Evolutionary conservation across 495 filamentous ascomycete genomes (phyloP).

Genomic region (Hypoxylon crocopeplum): DNA sequence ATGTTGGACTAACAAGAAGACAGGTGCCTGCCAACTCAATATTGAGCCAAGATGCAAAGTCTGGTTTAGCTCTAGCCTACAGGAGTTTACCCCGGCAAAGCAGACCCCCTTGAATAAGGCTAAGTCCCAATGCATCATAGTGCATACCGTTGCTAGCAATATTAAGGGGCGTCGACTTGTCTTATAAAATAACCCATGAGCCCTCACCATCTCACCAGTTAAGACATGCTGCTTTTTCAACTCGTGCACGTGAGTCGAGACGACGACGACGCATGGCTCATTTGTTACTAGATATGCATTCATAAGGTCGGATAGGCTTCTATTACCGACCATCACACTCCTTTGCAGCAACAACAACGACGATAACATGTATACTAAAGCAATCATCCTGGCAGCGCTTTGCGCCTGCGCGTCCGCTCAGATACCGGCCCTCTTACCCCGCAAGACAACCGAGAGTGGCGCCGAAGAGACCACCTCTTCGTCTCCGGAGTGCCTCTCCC

Average conservation of each 20-base stretch:
- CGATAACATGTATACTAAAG: conserved; percentile 24
- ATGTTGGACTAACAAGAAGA: too few species aligned
- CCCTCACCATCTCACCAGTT: conserved; percentile 9
- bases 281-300: not conserved
- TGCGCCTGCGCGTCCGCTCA: conserved; percentile 15
- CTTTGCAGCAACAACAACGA: conserved; percentile 7
- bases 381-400: conserved; percentile 20
- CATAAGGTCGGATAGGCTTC: not conserved
- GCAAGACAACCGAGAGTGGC: conserved; percentile 5
- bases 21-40: too few species aligned
- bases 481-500: conserved; percentile 20
- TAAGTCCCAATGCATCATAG: conserved; percentile 25
- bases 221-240: not conserved
- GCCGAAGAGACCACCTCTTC: not conserved
- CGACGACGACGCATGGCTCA: conserved; percentile 11
- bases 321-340: conserved; percentile 16
- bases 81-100: too few species aligned
- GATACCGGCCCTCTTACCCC: conserved; percentile 7
- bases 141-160: conserved; percentile 1
- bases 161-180: conserved; percentile 17
- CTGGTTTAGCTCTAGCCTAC: too few species aligned
- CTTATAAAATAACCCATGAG: conserved; percentile 21
- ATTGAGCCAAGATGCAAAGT: too few species aligned
- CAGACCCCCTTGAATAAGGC: conserved; percentile 9
- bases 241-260: conserved; percentile 8